Conservation (phyloP, 805 yeast genomes). For the Candida golubevii region DNA sequence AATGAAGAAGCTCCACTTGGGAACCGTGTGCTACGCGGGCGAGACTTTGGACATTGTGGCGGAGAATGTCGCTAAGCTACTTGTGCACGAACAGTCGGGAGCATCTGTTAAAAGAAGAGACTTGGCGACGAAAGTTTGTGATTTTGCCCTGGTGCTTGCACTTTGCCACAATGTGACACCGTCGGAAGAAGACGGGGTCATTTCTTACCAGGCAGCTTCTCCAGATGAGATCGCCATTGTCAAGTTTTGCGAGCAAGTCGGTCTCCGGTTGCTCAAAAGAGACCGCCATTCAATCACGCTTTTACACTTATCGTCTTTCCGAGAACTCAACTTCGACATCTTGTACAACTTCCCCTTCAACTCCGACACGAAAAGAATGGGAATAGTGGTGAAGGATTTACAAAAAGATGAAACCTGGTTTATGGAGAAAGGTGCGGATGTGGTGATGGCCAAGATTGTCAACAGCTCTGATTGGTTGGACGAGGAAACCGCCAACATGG, state of each 20-base stretch:
- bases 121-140: slow-evolving; percentile 70
- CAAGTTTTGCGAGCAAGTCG: slow-evolving; percentile 82
- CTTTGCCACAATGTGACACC: slow-evolving; percentile 98
- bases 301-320: slow-evolving; percentile 55
- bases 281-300: slow-evolving; percentile 75
- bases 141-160: slow-evolving; percentile 76
- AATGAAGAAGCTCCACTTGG: slow-evolving; percentile 85
- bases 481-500: slow-evolving; percentile 97
- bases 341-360: slow-evolving; percentile 88
- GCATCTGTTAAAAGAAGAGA: slow-evolving; percentile 51
- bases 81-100: slow-evolving; percentile 5
- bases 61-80: slow-evolving; percentile 48
- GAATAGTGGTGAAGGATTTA: slow-evolving; percentile 67
- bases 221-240: slow-evolving; percentile 99
- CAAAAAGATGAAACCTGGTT: slow-evolving; percentile 75
- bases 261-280: slow-evolving; percentile 72
- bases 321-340: slow-evolving; percentile 55
- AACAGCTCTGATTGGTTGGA: slow-evolving; percentile 92
- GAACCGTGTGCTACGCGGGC: slow-evolving; percentile 86
- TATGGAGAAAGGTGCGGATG: slow-evolving; percentile 92
- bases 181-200: slow-evolving; percentile 45
- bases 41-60: slow-evolving; percentile 89
- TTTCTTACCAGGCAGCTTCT: slow-evolving; percentile 92
- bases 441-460: slow-evolving; percentile 84
- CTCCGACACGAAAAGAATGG: slow-evolving; percentile 96